phyloP scores from a whole-genome alignment of 2,329 filamentous ascomycete genomes.

The Aspergillus viridinutans region DNA sequence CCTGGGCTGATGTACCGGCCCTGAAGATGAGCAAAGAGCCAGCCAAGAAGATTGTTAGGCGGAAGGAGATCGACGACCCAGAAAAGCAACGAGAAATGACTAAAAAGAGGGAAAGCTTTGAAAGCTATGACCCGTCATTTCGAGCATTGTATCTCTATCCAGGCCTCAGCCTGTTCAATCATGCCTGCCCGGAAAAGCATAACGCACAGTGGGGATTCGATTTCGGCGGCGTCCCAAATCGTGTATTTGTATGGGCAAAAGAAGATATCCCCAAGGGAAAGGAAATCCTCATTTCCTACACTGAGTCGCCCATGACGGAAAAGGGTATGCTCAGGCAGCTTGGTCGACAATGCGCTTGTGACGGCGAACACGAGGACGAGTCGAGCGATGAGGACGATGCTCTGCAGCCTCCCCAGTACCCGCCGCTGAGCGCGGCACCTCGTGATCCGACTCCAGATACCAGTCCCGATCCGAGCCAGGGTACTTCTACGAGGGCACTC shows the following conservation, averaged over 20 bases:
- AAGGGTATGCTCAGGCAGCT: constrained; percentile 9
- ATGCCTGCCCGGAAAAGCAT: constrained; percentile 13
- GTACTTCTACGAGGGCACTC: background rate
- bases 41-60: constrained; percentile 6
- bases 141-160: constrained; percentile 30
- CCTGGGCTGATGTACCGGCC: constrained; percentile 24
- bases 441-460: background rate
- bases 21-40: constrained; percentile 1
- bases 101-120: background rate
- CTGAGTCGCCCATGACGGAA: constrained; percentile 2
- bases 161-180: constrained; percentile 31
- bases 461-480: background rate
- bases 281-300: constrained; percentile 25
- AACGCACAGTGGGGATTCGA: constrained; percentile 32
- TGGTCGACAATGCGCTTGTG: constrained; percentile 15
- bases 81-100: constrained; percentile 7
- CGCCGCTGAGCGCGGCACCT: background rate
- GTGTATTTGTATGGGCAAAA: constrained; percentile 26
- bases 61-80: background rate
- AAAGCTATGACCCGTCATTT: constrained; percentile 20
- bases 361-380: background rate
- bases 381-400: background rate
- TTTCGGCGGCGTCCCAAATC: constrained; percentile 20
- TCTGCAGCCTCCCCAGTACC: background rate
- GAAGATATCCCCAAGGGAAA: constrained; percentile 19